Base-by-base conservation (phyloP, 176 grass and related monocot species). In the Oryza brachyantha region DNA sequence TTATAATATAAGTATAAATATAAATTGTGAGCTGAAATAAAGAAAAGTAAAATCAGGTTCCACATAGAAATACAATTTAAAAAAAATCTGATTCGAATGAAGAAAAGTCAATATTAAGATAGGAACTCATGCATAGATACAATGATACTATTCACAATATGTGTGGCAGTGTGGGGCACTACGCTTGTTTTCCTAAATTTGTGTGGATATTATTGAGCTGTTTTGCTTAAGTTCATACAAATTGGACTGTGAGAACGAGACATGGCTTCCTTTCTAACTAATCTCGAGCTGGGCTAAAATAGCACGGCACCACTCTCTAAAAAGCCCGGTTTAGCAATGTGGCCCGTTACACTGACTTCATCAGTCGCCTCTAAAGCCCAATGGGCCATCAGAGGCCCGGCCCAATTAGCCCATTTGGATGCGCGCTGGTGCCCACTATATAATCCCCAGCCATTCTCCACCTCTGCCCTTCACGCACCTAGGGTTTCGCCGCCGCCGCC, bases 401-500 rank as follows among this genome's bases (percentile, higher is more conserved):
- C 74, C 64, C 70, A 81, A 25, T 14, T 0, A 66, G 77, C 43
- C 77, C 43, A 72, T 31, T 10, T 10, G 19, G 1, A 17, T n/a
- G 0, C 5, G 10, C 26, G 39, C 67, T 21, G n/a, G 4, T 35
- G 9, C 0, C 12, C n/a, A 48, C 67, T 85, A 90, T 90, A 93
- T 90, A 85, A 38, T 7, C 13, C 63, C 69, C 75, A 63, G 2
- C 58, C 21, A 19, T 1, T 21, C 68, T 21, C 13, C 19, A 19
- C 0, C 35, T 27, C 0, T 26, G 9, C 74, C 2, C 66, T 88
- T 77, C 75, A 88, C 84, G 74, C 55, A 16, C 72, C 73, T 91
- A 89, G 92, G 88, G 89, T 94, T 94, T 86, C 29, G 71, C 45
- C 41, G 10, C 76, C 12, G 65, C 79, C 63, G 86, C 82, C 29